Evolutionary conservation across 768 basidiomycete species (phyloP), one percentile per base, ranked within the genome.

Genomic region (Hemileccinum rubropunctum): DNA sequence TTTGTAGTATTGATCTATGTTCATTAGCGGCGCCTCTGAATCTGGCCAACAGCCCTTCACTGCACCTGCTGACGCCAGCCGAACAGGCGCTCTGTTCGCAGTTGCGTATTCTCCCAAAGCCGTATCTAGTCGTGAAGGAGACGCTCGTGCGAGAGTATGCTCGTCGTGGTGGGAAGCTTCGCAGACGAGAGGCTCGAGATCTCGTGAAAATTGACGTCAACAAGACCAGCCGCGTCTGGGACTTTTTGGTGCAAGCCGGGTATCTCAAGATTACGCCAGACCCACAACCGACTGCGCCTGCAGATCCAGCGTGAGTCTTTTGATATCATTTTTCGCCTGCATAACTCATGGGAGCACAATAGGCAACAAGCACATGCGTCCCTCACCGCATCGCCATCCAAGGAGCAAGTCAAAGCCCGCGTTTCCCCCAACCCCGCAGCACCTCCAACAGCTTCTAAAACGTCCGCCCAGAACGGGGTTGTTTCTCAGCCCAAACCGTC

Each of bases 61-160:
- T 98, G 5, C 91, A 98, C 62, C 79, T 99, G 9, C 87, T 99
- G 58, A 89, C 91, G 1, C 78, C 84, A 11, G 84, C 83, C 26
- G 95, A 99, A 70, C 91, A 94, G 66, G 74, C 78, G 0, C 82
- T 98, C 18, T 98, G 97, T 65, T 89, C 92, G 2, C 79, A 82
- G 48, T 78, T 98, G 27, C 87, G 94, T 6, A 93, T 99, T 50
- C 77, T 97, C 17, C 95, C 97, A 1, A 91, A 92, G 62, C 94
- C 97, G 1, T 99, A 97, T 67, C 83, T 99, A 44, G 83, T 89
- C 52, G 90, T 98, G 72, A 99, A 99, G 66, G 93, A 97, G 68
- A 91, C 88, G 6, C 81, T 97, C 37, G 85, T 99, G 26, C 82
- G 93, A 28, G 95, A 98, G 73, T 97, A 92, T 59, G 91, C 91